phyloP scores from a whole-genome alignment of 1,284 basidiomycete species.

The Coniferiporia sulphurascens region DNA sequence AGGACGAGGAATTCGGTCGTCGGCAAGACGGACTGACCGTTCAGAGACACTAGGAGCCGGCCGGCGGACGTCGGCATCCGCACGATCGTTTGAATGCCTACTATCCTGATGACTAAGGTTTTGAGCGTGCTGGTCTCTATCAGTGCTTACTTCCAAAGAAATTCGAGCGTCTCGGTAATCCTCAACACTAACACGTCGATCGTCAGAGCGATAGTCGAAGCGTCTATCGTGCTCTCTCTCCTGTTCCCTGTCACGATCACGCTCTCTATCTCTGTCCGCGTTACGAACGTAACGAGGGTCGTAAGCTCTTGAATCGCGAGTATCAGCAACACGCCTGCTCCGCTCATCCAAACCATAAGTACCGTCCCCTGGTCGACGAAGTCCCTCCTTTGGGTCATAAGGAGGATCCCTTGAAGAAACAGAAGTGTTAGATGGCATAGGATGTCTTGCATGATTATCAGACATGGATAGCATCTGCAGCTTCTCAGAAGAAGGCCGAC shows the following conservation, averaged over 20 bases:
- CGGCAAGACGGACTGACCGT: background rate
- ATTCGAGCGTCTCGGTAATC: background rate
- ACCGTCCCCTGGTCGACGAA: background rate
- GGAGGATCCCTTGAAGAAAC: slow-evolving; percentile 11
- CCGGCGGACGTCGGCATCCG: slow-evolving; percentile 3
- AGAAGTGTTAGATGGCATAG: background rate
- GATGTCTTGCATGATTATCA: background rate
- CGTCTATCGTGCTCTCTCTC: slow-evolving; percentile 1
- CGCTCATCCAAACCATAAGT: background rate
- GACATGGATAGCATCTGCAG: background rate
- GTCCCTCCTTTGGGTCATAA: slow-evolving; percentile 16
- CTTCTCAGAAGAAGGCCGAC: background rate
- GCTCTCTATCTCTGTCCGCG: background rate
- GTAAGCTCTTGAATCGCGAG: slow-evolving; percentile 4
- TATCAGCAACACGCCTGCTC: background rate
- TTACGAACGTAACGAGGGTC: slow-evolving; percentile 2
- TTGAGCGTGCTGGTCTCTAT: background rate
- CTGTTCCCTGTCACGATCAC: background rate
- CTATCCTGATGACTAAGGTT: slow-evolving; percentile 8
- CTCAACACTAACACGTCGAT: background rate
- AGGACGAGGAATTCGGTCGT: slow-evolving; percentile 1
- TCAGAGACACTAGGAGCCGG: background rate
- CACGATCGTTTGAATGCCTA: slow-evolving; percentile 1
- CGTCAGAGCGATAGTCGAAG: slow-evolving; percentile 10
- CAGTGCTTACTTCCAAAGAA: background rate